Evolutionary conservation across 1,284 basidiomycete genomes (phyloP).

Genomic region (Tilletiaria anomala): DNA sequence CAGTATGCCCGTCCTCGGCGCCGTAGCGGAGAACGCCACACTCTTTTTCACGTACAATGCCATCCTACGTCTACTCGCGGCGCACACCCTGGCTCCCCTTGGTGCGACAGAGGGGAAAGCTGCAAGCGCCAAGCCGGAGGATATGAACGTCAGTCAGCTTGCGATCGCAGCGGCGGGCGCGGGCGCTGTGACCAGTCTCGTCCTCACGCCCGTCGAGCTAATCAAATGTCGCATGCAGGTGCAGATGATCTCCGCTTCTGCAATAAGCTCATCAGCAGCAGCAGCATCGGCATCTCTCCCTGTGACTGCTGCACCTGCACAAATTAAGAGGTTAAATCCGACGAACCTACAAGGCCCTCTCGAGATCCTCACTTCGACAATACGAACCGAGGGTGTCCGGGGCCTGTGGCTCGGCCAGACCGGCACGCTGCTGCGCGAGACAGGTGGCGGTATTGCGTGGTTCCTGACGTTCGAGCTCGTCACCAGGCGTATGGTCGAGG

Average conservation of each 20-base stretch:
- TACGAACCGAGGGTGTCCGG: slow-evolving; percentile 54
- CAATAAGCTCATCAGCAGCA: slow-evolving; percentile 12
- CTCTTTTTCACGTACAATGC: slow-evolving; percentile 76
- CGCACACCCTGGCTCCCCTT: not conserved
- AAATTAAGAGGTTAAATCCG: not conserved
- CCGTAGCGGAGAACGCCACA: slow-evolving; percentile 78
- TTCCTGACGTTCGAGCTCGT: slow-evolving; percentile 62
- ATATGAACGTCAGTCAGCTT: slow-evolving; percentile 48
- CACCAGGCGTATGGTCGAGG: not conserved
- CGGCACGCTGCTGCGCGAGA: slow-evolving; percentile 64
- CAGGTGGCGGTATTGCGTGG: slow-evolving; percentile 73
- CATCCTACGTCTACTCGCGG: slow-evolving; percentile 43
- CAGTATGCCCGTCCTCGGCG: slow-evolving; percentile 71
- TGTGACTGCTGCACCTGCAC: not conserved
- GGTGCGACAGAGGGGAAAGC: slow-evolving; percentile 1
- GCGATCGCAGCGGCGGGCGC: slow-evolving; percentile 64
- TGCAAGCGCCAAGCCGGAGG: slow-evolving; percentile 43
- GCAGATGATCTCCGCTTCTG: slow-evolving; percentile 51
- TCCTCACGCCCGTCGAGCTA: slow-evolving; percentile 79
- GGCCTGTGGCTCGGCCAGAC: slow-evolving; percentile 79
- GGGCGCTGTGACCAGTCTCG: slow-evolving; percentile 64
- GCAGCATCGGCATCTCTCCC: slow-evolving; percentile 6
- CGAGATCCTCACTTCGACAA: slow-evolving; percentile 51
- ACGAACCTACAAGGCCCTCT: slow-evolving; percentile 49
- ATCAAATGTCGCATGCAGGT: slow-evolving; percentile 94